These are phyloP conservation scores for Citrus maxima DNA, from an alignment of 345 rosid genomes.

Conservation along the genomic window DNA sequence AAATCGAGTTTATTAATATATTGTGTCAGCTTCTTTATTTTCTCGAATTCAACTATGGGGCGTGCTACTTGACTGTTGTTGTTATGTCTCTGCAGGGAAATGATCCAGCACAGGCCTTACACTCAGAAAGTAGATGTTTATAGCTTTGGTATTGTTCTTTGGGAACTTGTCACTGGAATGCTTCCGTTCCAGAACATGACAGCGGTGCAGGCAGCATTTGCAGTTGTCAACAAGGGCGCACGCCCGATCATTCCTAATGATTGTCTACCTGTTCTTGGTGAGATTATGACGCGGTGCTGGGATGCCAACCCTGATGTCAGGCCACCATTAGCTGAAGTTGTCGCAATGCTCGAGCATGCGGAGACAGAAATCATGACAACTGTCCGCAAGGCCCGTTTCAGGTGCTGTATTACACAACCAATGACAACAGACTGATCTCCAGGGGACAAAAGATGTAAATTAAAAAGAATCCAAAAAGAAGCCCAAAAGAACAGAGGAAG, in stretches of 20 bases:
- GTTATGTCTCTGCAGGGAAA: constrained; percentile 28
- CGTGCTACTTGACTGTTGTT: neutral
- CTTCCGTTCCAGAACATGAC: constrained; percentile 46
- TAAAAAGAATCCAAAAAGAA: neutral
- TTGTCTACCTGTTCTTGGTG: constrained; percentile 32
- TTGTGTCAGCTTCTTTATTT: neutral
- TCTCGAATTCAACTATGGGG: neutral
- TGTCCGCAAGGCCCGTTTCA: constrained; percentile 46
- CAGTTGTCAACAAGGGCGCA: constrained; percentile 41
- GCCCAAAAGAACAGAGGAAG: neutral
- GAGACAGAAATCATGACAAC: constrained; percentile 36
- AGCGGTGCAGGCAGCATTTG: constrained; percentile 46
- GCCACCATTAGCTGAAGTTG: constrained; percentile 35
- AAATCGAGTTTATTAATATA: neutral
- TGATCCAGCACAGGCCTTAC: constrained; percentile 46
- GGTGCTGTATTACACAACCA: constrained; percentile 42
- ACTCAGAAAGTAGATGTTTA: constrained; percentile 49
- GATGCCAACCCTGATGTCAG: constrained; percentile 40
- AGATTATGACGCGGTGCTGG: constrained; percentile 44
- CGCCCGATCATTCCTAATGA: constrained; percentile 35
- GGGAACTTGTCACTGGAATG: constrained; percentile 45
- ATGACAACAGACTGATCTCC: constrained; percentile 32
- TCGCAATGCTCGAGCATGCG: constrained; percentile 34
- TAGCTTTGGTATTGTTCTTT: constrained; percentile 47
- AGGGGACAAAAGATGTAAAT: constrained; percentile 1